Conservation (phyloP, 768 basidiomycete species). For the Roridomyces roridus region DNA sequence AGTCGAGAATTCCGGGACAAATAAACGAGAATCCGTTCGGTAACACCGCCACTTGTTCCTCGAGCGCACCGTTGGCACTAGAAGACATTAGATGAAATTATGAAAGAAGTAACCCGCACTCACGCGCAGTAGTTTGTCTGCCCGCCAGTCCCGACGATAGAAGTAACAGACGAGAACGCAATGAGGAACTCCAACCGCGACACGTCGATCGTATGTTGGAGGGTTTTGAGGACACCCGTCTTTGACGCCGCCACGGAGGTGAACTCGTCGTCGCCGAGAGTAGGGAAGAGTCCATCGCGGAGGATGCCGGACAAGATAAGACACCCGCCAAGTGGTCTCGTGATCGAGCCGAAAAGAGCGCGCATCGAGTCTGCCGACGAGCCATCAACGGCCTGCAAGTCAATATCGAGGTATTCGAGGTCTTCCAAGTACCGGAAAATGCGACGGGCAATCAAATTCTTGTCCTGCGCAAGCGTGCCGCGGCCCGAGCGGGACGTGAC, state of each 20-base stretch:
- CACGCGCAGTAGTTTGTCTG: constrained; percentile 46
- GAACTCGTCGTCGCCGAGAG: constrained; percentile 36
- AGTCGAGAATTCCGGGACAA: constrained; percentile 37
- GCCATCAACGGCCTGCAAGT: constrained; percentile 37
- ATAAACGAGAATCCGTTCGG: constrained; percentile 41
- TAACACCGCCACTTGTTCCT: constrained; percentile 27
- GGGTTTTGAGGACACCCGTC: constrained; percentile 32
- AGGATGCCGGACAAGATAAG: constrained; percentile 39
- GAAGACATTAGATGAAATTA: not conserved
- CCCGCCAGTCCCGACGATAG: constrained; percentile 40
- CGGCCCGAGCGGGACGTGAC: constrained; percentile 43
- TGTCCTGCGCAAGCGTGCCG: constrained; percentile 28
- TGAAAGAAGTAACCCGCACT: not conserved
- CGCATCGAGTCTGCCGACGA: constrained; percentile 26
- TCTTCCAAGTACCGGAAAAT: constrained; percentile 36
- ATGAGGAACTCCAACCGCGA: constrained; percentile 42
- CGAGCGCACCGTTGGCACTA: constrained; percentile 41
- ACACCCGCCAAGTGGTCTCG: constrained; percentile 35
- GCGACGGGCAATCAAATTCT: constrained; percentile 29
- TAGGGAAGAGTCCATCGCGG: constrained; percentile 36
- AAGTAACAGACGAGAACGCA: constrained; percentile 40
- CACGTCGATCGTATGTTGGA: constrained; percentile 33
- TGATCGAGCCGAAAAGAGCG: constrained; percentile 27
- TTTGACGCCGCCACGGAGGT: constrained; percentile 34
- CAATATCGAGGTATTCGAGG: constrained; percentile 32